Evolutionary conservation across 2,329 filamentous ascomycete genomes (phyloP), one percentile per base, ranked within the genome.

Genomic region (Pezicula carpinea): DNA sequence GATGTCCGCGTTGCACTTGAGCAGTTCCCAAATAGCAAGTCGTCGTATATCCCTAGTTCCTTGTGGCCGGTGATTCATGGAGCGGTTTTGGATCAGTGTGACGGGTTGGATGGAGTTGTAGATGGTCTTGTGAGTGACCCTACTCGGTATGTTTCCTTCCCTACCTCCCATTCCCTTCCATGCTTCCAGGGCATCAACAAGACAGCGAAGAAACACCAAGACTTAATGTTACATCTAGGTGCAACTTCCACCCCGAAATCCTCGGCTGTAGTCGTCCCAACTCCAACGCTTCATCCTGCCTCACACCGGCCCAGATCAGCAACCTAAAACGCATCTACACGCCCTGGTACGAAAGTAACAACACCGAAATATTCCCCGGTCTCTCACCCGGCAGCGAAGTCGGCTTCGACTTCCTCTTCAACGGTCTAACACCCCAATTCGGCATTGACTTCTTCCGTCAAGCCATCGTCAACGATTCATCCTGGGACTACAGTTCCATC

Each of bases 61-160:
- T 51, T 62, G 43, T 68, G 64, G 61, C 51, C 50, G 3, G 44
- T 63, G 4, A 63, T 67, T 6, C 63, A 67, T 36, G 41, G 62
- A 1, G 66, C 68, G 49, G 64, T 69, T 14, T 33, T 77, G 26
- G 62, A 64, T 11, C 73, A 77, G 55, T 79, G 75, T 55, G 75
- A 78, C 52, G 55, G 55, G 3, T 60, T 75, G 6, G 75, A 78
- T 52, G 71, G 72, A 15, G 67, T 69, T 11, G 57, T 61, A 8
- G 75, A 79, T 55, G 71, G 71, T 6, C 69, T 71, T 36, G 62
- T 71, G 17, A 66, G 68, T 44, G 63, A 68, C 35, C 63, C 68
- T 5, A 36, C 32, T n/a, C 38, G 38, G 38, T 40, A 40, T 15
- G 21, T 21, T 14, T 10, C 15, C 6, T 15, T 40, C 38, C 22